Evolutionary conservation across 2,329 filamentous ascomycete species (phyloP), one percentile per base, ranked within the genome.

Genomic region (Lizonia empirigonia): DNA sequence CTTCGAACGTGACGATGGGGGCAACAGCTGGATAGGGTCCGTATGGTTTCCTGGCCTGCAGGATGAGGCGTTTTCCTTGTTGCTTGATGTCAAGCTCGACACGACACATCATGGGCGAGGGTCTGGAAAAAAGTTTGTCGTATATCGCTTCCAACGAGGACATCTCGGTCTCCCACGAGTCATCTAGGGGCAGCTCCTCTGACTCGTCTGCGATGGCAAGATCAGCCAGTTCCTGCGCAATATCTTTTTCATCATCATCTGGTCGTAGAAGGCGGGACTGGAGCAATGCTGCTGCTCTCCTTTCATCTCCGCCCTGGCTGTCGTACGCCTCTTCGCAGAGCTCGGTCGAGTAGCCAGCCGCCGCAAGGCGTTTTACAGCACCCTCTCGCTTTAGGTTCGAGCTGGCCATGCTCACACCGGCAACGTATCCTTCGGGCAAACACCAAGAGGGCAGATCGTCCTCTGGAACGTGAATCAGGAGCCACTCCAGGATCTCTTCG

Each of bases 361-460:
- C 82, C 6, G 90, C 82, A 16, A 99, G 81, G 9, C 92, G 82
- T 69, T 94, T 91, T 61, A 97, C 85, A 48, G 89, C 88, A 4
- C 85, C 87, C 70, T 97, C 92, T 60, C 85, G 84, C 68, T 85
- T 89, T 54, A 97, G 73, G 69, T 97, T 88, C 6, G 86, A 88
- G 41, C 89, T 89, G 1, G 87, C 93, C 58, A 99, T 86, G 35
- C 87, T 91, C 20, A 97, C 87, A 18, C 94, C 94, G 22, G 92
- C 93, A 9, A 89, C 86, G 71, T 99, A 99, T 55, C 87, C 89
- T 74, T 95, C 92, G 0, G 94, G 94, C 33, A 99, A 77, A 62
- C 90, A 90, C 91, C 93, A 97, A 6, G 83, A 80, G 1, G 94
- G 94, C n/a, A 97, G 77, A 65, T 97, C 94, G 69, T 99, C 94